Base-by-base conservation (phyloP, 129 eudicot species). In the Helianthus annuus region DNA sequence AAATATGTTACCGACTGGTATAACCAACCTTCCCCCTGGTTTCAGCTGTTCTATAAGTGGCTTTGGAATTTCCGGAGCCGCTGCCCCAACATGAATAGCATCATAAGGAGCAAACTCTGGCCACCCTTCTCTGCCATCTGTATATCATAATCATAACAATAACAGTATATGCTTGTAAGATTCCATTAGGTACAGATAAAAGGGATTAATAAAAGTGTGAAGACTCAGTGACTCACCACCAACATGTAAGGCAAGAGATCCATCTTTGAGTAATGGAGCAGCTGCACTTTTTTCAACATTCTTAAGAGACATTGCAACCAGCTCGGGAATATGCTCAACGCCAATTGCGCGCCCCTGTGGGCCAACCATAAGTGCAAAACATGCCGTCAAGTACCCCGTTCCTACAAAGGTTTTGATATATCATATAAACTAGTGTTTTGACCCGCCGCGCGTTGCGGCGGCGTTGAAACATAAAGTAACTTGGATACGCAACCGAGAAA, bases 61-160 rank as follows among this genome's bases (percentile, higher is more conserved):
- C 17, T 79, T 83, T 16, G 99, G 99, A 22, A 94, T 90, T 72
- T 88, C 91, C 0, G 91, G 82, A 32, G 99, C 93, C 7, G 99
- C 99, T 45, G 99, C 99, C 67, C 99, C 99, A 9, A 94, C 99
- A 76, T 94, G 99, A 76, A 94, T 94, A 24, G 97, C 97, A 57
- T 94, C 96, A 56, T 94, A 94, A 29, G 99, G 99, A 34, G 97
- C 99, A 77, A 51, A 77, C 67, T 90, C 99, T 0, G 86, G 85
- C 96, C 96, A 94, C 29, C 99, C 99, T 71, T 80, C 81, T 72
- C 99, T 84, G 6, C 99, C 99, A 79, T 94, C 98, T 94, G 80
- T 75, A 14, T 16, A 71, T 57, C 22, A 63, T 34, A 27, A 58
- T 12, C 9, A 7, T 40, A 40, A 42, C 2, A 42, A 42, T 9